A percentile compares a stretch with the other conserved stretches of the same genome.
Evolutionary conservation across 2,329 filamentous ascomycete species (phyloP).

Genomic region (Sphaerulina vaccinii): DNA sequence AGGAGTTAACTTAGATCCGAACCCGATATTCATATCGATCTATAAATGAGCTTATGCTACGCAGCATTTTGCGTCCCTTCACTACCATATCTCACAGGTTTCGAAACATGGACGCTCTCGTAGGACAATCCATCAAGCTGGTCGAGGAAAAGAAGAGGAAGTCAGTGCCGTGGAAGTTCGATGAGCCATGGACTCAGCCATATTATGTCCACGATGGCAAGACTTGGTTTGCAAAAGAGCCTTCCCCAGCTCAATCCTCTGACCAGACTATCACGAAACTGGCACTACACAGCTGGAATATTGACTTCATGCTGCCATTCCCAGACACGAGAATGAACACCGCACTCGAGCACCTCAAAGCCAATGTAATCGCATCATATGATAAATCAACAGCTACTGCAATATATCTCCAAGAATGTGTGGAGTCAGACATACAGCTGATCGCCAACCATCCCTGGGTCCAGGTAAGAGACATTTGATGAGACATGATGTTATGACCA

Average conservation of each 20-base stretch:
- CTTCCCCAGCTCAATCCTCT: not conserved
- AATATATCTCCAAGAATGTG: slow-evolving; percentile 57
- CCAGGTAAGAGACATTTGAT: too few relatives aligned
- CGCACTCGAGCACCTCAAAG: slow-evolving; percentile 42
- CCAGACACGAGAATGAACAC: slow-evolving; percentile 43
- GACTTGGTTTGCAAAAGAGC: slow-evolving; percentile 19
- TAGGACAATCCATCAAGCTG: slow-evolving; percentile 18
- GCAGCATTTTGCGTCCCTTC: not conserved
- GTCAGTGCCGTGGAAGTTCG: slow-evolving; percentile 27
- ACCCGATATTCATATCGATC: not conserved
- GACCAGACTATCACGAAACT: slow-evolving; percentile 20
- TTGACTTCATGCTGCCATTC: slow-evolving; percentile 46
- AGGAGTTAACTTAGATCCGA: not conserved
- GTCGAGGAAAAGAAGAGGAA: slow-evolving; percentile 21
- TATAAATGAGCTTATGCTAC: not conserved
- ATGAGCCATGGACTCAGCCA: slow-evolving; percentile 27
- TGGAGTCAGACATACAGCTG: slow-evolving; percentile 44
- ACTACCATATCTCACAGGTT: not conserved
- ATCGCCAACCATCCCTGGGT: slow-evolving; percentile 51
- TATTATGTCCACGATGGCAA: slow-evolving; percentile 17
- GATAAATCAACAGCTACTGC: slow-evolving; percentile 35
- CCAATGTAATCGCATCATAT: not conserved
- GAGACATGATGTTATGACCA: too few relatives aligned
- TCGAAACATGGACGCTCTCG: slow-evolving; percentile 21
- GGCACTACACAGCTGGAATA: slow-evolving; percentile 50